Percentiles rank a stretch among this genome's conserved stretches.
Evolutionary conservation across 1,284 basidiomycete species (phyloP).

Genomic region (Pholiota adiposa): DNA sequence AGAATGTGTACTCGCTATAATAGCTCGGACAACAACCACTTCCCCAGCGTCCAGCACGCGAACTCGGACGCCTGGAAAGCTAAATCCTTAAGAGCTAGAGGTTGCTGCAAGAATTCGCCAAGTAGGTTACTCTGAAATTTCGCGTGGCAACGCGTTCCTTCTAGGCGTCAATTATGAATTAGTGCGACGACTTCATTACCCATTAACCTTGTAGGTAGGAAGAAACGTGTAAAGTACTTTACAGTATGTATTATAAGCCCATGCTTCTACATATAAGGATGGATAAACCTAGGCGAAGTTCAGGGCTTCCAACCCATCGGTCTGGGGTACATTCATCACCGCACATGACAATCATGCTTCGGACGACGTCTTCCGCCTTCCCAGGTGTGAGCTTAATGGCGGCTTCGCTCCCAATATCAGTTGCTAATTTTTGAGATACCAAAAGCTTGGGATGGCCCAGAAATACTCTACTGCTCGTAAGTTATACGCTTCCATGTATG

Average conservation of each 20-base stretch:
- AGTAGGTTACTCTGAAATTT: not conserved
- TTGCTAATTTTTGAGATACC: not conserved
- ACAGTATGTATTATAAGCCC: too few relatives aligned
- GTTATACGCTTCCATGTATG: not conserved
- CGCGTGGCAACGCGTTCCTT: not conserved
- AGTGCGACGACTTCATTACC: not conserved
- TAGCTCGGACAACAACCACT: too few relatives aligned
- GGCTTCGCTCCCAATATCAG: not conserved
- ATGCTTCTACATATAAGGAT: not conserved
- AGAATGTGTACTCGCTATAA: too few relatives aligned
- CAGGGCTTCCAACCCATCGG: not conserved
- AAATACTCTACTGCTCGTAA: too few relatives aligned
- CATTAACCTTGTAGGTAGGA: not conserved
- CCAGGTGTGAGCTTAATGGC: not conserved
- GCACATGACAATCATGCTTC: conserved; percentile 8
- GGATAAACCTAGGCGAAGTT: not conserved
- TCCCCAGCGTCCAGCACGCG: too few relatives aligned
- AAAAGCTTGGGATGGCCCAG: not conserved
- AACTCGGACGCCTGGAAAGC: not conserved
- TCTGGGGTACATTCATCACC: conserved; percentile 4
- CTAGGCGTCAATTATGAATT: not conserved
- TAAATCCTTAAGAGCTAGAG: not conserved
- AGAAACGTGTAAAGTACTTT: not conserved
- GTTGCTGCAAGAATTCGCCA: not conserved
- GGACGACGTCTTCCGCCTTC: not conserved